phyloP scores from a whole-genome alignment of 495 filamentous ascomycete species.

The Staphylotrichum tortipilum region DNA sequence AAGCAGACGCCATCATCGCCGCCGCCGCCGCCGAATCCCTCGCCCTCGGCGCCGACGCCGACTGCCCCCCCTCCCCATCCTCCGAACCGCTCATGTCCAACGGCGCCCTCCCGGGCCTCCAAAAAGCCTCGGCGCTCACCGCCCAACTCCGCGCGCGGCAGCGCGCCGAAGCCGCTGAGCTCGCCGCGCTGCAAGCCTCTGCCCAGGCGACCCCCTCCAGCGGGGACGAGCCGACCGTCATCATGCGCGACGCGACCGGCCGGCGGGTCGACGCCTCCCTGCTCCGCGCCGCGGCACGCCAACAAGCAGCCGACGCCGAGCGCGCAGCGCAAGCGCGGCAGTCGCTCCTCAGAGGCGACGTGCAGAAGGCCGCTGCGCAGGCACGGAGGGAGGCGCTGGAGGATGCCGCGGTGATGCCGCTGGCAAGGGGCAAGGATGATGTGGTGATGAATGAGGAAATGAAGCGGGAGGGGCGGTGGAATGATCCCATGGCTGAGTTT shows the following conservation, averaged over 20 bases:
- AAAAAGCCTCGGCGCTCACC: slow-evolving; percentile 70
- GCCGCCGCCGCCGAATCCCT: slow-evolving; percentile 58
- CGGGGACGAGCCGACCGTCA: slow-evolving; percentile 32
- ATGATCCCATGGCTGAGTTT: slow-evolving; percentile 86
- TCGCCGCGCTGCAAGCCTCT: slow-evolving; percentile 31
- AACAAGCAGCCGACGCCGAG: slow-evolving; percentile 62
- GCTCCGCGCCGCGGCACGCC: slow-evolving; percentile 75
- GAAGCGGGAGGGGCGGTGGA: slow-evolving; percentile 68
- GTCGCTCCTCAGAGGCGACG: slow-evolving; percentile 70
- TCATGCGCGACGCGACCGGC: slow-evolving; percentile 78
- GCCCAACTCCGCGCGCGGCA: slow-evolving; percentile 55
- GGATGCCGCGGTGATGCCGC: slow-evolving; percentile 69
- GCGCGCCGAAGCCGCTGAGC: slow-evolving; percentile 41
- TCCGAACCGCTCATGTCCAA: slow-evolving; percentile 60
- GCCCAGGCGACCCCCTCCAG: background rate
- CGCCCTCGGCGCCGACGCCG: slow-evolving; percentile 44
- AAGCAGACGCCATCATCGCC: slow-evolving; percentile 77
- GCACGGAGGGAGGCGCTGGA: slow-evolving; percentile 50
- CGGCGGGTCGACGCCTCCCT: slow-evolving; percentile 84
- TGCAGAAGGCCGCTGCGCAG: slow-evolving; percentile 57
- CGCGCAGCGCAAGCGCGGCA: slow-evolving; percentile 51
- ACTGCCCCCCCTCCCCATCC: slow-evolving; percentile 8
- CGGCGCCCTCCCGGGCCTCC: slow-evolving; percentile 77
- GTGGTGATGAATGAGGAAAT: slow-evolving; percentile 74
- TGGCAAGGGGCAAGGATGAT: slow-evolving; percentile 77